Evolutionary conservation across 768 basidiomycete species (phyloP).

Genomic region (Lactifluus volemus): DNA sequence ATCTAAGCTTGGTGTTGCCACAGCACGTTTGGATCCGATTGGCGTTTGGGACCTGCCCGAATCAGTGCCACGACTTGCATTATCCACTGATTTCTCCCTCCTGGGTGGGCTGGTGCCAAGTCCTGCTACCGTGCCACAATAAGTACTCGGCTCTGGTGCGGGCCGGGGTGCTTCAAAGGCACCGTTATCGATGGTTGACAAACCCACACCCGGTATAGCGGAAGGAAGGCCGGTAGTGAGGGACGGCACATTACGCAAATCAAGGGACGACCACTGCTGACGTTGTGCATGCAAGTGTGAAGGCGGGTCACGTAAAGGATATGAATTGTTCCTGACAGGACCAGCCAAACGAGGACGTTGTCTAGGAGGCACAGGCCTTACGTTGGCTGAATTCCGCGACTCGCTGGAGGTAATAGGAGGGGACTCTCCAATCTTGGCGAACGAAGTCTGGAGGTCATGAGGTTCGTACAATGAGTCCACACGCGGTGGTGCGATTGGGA

Average conservation of each 20-base stretch:
- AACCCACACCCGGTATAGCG: not conserved
- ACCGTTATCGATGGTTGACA: constrained; percentile 6
- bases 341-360: not conserved
- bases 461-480: not conserved
- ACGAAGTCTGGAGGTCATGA: not conserved
- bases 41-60: not conserved
- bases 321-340: not conserved
- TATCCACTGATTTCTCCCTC: not conserved
- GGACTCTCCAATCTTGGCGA: not conserved
- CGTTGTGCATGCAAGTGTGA: not conserved
- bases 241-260: not conserved
- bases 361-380: not conserved
- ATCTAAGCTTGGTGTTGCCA: not conserved
- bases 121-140: not conserved
- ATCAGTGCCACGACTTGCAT: not conserved
- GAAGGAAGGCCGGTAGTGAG: not conserved
- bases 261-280: not conserved
- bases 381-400: not conserved
- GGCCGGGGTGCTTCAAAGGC: constrained; percentile 14
- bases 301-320: not conserved
- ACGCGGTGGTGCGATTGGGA: not conserved
- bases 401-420: not conserved
- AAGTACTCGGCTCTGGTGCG: not conserved
- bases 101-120: not conserved
- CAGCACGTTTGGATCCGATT: not conserved